phyloP scores from a whole-genome alignment of 768 basidiomycete species.

The Termitomyces sp. region DNA sequence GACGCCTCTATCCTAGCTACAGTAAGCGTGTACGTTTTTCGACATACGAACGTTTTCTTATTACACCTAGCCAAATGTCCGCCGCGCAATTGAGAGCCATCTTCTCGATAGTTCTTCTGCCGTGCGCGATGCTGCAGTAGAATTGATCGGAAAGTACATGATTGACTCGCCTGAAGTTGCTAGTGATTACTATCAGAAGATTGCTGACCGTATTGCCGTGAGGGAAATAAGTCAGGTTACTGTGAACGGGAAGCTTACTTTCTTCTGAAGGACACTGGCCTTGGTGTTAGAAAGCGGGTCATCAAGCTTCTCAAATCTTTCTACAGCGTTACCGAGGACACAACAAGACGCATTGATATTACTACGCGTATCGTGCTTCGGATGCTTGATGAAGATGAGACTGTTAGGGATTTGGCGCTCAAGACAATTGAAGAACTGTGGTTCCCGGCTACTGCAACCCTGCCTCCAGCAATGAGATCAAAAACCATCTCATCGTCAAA shows the following conservation, averaged over 20 bases:
- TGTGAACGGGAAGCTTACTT: not conserved
- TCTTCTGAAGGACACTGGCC: constrained; percentile 75
- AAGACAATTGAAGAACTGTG: constrained; percentile 90
- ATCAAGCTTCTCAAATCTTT: constrained; percentile 90
- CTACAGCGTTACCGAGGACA: constrained; percentile 60
- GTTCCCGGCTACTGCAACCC: constrained; percentile 46
- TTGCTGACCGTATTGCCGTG: constrained; percentile 89
- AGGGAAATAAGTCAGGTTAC: constrained; percentile 17
- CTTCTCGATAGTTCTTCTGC: constrained; percentile 88
- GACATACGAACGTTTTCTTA: not conserved
- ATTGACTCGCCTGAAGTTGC: constrained; percentile 86
- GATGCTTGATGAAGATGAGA: constrained; percentile 91
- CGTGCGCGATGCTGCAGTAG: constrained; percentile 95
- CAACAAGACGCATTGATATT: constrained; percentile 67
- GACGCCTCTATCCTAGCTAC: constrained; percentile 78
- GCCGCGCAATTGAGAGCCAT: constrained; percentile 83
- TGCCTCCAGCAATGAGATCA: constrained; percentile 34
- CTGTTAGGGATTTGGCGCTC: constrained; percentile 87
- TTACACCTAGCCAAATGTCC: constrained; percentile 61
- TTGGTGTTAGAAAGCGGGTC: constrained; percentile 91
- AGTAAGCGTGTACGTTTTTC: constrained; percentile 33
- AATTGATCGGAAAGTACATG: constrained; percentile 97
- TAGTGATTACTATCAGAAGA: constrained; percentile 80
- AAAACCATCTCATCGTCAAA: constrained; percentile 23
- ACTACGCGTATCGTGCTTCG: constrained; percentile 75